Evolutionary conservation across 352 stramenopile genomes (phyloP), one percentile per base, ranked within the genome.

Genomic region (Globisporangium rhizosaccharum): DNA sequence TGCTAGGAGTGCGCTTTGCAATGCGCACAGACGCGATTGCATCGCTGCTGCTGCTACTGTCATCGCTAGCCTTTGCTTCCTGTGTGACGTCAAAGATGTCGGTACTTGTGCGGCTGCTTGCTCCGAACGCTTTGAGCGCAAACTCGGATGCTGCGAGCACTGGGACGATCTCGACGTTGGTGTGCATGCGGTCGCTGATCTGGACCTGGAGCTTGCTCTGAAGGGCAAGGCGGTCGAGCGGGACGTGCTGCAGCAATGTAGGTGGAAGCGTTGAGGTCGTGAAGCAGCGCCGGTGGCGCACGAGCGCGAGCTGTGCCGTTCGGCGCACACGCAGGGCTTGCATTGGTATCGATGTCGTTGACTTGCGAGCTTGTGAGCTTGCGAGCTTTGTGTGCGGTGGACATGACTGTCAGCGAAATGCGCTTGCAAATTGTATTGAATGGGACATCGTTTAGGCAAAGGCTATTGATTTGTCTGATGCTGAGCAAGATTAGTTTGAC

Each of bases 101-200:
- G 12, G 61, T 23, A 20, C 63, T 52, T 1, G 25, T 11, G 9
- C 8, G 36, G 6, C 26, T 23, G 49, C 23, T 57, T 1, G 48
- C 20, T 3, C 41, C 33, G 37, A 66, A 63, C 2, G 75, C 72
- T 7, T 67, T 62, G 37, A 87, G 44, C 44, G 65, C 65, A 55
- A 86, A 88, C 25, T 87, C 78, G n/a, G 63, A 37, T 1, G 77
- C 46, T 9, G 65, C 68, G n/a, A 86, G 57, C 33, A 82, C 75
- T 2, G 81, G 81, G 15, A 82, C 58, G 23, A 90, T 56, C 53
- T 75, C 65, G n/a, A 87, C 57, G 44, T 65, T 51, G 10, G 76
- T 75, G 26, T 12, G 28, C 30, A 63, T 42, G 8, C 62, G 62
- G 48, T 83, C 75, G 3, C 57, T 61, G 30, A 82, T 61, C 56